Evolutionary conservation across 2,329 filamentous ascomycete species (phyloP), one percentile per base, ranked within the genome.

Genomic region (Tolypocladium album): DNA sequence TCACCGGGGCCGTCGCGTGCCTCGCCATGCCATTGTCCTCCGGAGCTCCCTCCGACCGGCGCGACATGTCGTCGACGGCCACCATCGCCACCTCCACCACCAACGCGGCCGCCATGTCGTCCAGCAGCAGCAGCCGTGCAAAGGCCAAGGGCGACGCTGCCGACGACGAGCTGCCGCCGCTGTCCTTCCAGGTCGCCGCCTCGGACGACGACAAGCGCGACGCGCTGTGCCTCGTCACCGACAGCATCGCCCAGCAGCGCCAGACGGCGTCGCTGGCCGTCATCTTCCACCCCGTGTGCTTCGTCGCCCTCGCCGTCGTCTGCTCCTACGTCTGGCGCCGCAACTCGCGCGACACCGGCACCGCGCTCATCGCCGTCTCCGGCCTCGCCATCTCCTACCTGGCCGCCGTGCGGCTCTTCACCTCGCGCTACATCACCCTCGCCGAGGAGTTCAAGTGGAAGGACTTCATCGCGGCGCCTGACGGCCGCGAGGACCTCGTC

Each of bases 161-260:
- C 22, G 27, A n/a, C 42, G 15, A 45, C 22, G 53, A 80, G 63
- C 75, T 85, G 45, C 86, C 86, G 8, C 79, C 84, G 13, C 81
- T 92, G 60, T 80, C 80, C 43, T 85, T 88, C 58, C 81, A 82
- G 63, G 69, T 80, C 55, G 73, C 86, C 52, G 77, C 76, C 45
- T 67, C 67, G 47, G 75, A 82, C 55, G 69, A 76, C 53, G 87
- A 91, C 68, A 85, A 86, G 69, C 76, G 85, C 63, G 80, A 84
- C 60, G 88, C 87, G 15, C 78, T 96, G 59, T 82, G 82, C 62
- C 81, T 96, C 22, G 80, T 96, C 55, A 86, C 89, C 58, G 90
- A 94, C 75, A 90, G 87, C 64, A 85, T 95, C 60, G 89, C 90
- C 34, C 88, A 96, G 70, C 90, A 94, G 75, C 86, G 89, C 58